Conservation (phyloP, 257 asterid species). For the Solanum rostratum region DNA sequence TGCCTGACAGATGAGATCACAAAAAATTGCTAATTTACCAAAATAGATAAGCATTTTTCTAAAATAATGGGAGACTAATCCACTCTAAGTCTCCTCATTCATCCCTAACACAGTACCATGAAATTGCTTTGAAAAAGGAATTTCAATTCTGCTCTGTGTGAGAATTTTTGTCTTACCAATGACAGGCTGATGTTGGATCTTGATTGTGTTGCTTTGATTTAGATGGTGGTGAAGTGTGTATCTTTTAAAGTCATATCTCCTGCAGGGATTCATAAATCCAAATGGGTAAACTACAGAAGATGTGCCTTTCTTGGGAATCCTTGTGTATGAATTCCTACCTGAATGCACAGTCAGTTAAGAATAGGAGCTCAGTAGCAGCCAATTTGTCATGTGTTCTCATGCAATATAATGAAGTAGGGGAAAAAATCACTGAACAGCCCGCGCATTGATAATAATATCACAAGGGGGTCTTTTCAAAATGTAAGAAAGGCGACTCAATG, state of each 20-base stretch:
- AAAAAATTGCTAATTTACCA: not conserved
- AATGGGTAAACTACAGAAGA: constrained; percentile 27
- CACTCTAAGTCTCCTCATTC: not conserved
- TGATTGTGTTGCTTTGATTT: not conserved
- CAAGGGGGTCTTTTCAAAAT: not conserved
- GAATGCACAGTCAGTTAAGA: not conserved
- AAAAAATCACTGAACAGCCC: no score
- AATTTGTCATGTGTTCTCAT: no score
- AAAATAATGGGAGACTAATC: not conserved
- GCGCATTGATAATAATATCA: no score
- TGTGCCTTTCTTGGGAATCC: not conserved
- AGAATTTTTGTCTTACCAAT: constrained; percentile 18
- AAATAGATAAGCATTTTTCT: not conserved
- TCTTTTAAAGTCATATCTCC: constrained; percentile 25
- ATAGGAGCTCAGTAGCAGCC: not conserved
- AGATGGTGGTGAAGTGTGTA: constrained; percentile 7
- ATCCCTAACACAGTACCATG: not conserved
- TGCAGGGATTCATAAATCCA: constrained; percentile 19
- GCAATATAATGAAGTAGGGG: no score
- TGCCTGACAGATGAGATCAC: not conserved
- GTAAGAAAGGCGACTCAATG: not conserved
- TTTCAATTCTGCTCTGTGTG: constrained; percentile 14
- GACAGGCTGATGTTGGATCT: constrained; percentile 15
- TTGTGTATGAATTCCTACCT: constrained; percentile 15
- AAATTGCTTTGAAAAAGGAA: not conserved